phyloP scores from a whole-genome alignment of 169 alveolate species.

The Pseudocohnilembus persalinus region DNA sequence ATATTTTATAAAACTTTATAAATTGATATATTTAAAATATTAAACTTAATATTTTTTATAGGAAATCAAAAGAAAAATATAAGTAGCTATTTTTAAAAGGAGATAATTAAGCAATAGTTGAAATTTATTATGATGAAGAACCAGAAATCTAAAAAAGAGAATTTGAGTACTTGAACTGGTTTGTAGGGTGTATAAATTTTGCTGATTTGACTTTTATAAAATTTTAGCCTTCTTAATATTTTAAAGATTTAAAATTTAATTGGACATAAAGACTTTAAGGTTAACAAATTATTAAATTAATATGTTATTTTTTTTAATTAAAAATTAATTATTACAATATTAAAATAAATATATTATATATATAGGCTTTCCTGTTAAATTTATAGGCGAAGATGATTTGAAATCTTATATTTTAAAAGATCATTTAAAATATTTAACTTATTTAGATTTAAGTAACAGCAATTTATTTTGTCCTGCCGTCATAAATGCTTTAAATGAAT shows the following conservation, averaged over 20 bases:
- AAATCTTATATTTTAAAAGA: neutral
- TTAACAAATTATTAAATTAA: too few relatives aligned
- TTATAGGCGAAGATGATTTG: neutral
- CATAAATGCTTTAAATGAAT: neutral
- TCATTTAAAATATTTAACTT: too few relatives aligned
- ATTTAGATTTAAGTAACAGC: neutral
- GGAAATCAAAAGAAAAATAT: neutral
- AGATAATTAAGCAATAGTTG: neutral
- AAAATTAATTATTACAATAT: too few relatives aligned
- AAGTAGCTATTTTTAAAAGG: neutral
- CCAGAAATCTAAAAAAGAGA: neutral
- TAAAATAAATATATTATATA: too few relatives aligned
- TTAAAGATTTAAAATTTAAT: neutral
- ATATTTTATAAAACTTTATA: too few relatives aligned
- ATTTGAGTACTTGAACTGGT: neutral
- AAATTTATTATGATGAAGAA: neutral
- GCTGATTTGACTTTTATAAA: neutral
- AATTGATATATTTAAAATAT: too few relatives aligned
- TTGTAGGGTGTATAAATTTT: neutral
- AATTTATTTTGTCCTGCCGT: neutral
- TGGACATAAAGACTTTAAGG: neutral
- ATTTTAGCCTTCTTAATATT: neutral
- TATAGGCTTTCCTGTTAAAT: neutral
- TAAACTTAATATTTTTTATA: too few relatives aligned
- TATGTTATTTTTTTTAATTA: neutral